Base-by-base conservation (phyloP, 78 protist genomes). In the Planoprotostelium fungivorum region DNA sequence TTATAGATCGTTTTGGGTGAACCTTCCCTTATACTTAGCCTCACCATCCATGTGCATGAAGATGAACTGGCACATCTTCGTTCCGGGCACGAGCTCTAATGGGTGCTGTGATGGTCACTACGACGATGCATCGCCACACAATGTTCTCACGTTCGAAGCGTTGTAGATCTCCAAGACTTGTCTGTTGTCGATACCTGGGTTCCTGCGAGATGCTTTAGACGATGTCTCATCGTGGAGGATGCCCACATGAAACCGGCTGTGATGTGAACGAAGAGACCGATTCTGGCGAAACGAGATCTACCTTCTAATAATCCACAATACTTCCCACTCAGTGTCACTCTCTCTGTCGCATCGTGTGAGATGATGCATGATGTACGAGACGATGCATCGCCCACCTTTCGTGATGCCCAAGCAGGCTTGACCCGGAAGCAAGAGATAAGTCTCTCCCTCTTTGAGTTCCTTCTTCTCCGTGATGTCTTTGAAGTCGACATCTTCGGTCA, bases 131-230 rank as follows among this genome's bases (percentile, higher is more conserved):
- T 39, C 29, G 36, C 36, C 9, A 28, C 31, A 28, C 28, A 35
- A 9, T 34, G 9, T 1, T 0, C 88, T 34, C 88, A 94, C 96
- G 90, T 89, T 94, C 39, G 96, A 91, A 1, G 96, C 94, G 86
- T 96, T 96, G 84, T 89, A 96, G 38, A 96, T 96, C 38, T 96
- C 98, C 9, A 96, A 85, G n/a, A 96, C 98, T 36, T 95, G 97
- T 39, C 88, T 37, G 85, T 94, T 95, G 73, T 93, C 36, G 31
- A 96, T 94, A 35, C 96, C 96, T 36, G 98, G 98, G 25, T 95
- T 84, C 73, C 73, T 51, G 73, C 73, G 16, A 51, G 73, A 25
- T 5, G 16, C 31, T 5, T 51, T 16, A 51, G 16, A 51, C 5
- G 5, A 51, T 51, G 73, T 51, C 31, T 25, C 5, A 51, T 51